These are phyloP conservation scores for Dioscorea cayenensis DNA, from an alignment of 116 monocot genomes.

Conservation along the genomic window DNA sequence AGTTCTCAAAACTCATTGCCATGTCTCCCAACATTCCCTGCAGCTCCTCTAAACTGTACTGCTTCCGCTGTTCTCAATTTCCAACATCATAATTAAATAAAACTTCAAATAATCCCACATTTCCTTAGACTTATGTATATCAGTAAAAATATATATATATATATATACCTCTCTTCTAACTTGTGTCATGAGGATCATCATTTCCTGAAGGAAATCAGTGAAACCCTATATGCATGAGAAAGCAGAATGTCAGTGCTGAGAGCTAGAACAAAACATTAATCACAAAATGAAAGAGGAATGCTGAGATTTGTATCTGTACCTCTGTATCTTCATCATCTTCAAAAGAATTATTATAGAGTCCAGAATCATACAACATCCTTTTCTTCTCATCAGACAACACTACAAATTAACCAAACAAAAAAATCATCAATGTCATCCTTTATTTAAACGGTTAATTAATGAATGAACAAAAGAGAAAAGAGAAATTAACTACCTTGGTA, in stretches of 20 bases:
- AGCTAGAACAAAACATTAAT: background rate
- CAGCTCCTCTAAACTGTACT: constrained; percentile 23
- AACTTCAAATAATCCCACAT: no score
- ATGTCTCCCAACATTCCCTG: constrained; percentile 32
- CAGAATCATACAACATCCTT: constrained; percentile 44
- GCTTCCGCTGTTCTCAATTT: constrained; percentile 10
- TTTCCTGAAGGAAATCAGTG: constrained; percentile 48
- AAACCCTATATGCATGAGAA: constrained; percentile 30
- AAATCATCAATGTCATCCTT: background rate
- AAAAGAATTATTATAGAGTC: constrained; percentile 27
- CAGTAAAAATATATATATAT: no score
- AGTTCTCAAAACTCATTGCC: background rate
- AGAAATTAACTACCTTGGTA: constrained; percentile 38
- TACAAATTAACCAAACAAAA: constrained; percentile 4
- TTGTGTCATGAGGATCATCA: constrained; percentile 36
- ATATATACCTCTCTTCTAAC: constrained; percentile 38
- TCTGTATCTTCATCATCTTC: constrained; percentile 42
- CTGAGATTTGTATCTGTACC: background rate
- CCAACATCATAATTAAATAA: background rate
- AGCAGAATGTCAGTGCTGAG: background rate
- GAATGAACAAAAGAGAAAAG: background rate
- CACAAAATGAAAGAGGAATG: background rate
- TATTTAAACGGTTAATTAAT: no score
- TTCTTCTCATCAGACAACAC: constrained; percentile 58
- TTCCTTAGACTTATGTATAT: no score